Percentiles rank a stretch among this genome's conserved stretches.
Conservation (phyloP, 352 stramenopile genomes). For the Phytopythium chamaehyphon region DNA sequence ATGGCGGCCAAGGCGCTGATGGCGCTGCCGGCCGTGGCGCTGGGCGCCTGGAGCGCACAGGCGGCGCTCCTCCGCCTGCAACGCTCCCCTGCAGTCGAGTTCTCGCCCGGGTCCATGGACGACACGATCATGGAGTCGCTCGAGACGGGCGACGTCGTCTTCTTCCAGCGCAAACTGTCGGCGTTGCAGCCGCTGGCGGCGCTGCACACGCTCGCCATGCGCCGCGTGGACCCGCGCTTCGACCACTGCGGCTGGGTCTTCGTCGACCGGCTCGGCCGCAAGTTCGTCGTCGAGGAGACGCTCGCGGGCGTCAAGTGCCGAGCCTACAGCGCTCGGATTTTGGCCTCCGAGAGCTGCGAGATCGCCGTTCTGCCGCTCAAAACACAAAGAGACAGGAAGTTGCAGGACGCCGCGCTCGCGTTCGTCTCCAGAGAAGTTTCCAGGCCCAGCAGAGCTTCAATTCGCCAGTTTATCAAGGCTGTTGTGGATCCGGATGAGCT, state of each 20-base stretch:
- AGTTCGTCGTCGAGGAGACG: slow-evolving; percentile 85
- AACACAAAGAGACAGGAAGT: slow-evolving; percentile 50
- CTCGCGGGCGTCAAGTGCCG: slow-evolving; percentile 72
- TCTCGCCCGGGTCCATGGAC: slow-evolving; percentile 78
- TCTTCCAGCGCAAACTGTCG: slow-evolving; percentile 73
- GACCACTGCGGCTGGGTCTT: slow-evolving; percentile 82
- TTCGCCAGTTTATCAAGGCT: slow-evolving; percentile 44
- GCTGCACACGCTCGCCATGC: slow-evolving; percentile 60
- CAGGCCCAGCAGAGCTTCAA: slow-evolving; percentile 55
- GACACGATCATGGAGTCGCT: slow-evolving; percentile 86
- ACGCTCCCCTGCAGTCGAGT: slow-evolving; percentile 46
- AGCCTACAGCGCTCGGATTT: slow-evolving; percentile 68
- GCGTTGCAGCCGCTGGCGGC: slow-evolving; percentile 68
- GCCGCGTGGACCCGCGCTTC: slow-evolving; percentile 60
- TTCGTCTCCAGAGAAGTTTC: slow-evolving; percentile 57
- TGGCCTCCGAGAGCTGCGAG: slow-evolving; percentile 66
- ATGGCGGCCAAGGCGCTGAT: slow-evolving; percentile 36
- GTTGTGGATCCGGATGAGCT: slow-evolving; percentile 40
- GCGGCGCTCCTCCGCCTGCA: slow-evolving; percentile 48
- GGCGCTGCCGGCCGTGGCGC: slow-evolving; percentile 52
- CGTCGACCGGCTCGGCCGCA: slow-evolving; percentile 73
- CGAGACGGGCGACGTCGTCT: slow-evolving; percentile 76
- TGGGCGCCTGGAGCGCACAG: slow-evolving; percentile 70
- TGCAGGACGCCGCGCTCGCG: slow-evolving; percentile 46
- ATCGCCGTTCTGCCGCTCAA: slow-evolving; percentile 79